Evolutionary conservation across 176 grass and related monocot species (phyloP).

Genomic region (Aegilops sharonensis): DNA sequence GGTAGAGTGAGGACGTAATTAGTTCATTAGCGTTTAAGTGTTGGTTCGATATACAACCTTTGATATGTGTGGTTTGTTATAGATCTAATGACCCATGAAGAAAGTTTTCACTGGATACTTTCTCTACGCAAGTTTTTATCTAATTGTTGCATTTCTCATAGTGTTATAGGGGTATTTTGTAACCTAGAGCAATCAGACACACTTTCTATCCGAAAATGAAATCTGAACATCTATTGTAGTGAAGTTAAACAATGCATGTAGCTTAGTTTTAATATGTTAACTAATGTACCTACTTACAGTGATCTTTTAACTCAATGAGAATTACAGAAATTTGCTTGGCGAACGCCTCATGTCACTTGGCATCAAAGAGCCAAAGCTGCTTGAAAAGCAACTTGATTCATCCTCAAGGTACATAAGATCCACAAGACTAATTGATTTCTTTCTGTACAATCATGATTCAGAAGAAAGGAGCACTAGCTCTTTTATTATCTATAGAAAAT

Average conservation of each 20-base stretch:
- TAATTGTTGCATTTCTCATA: too few species aligned
- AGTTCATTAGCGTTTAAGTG: too few species aligned
- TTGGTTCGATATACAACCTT: too few species aligned
- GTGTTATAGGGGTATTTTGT: too few species aligned
- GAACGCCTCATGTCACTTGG: constrained; percentile 57
- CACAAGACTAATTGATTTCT: constrained; percentile 50
- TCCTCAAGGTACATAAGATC: constrained; percentile 90
- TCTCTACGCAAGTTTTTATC: too few species aligned
- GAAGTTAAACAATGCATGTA: not conserved
- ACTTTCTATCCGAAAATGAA: not conserved
- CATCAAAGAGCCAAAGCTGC: constrained; percentile 71
- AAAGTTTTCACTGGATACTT: too few species aligned
- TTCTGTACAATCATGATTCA: not conserved
- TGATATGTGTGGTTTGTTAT: too few species aligned
- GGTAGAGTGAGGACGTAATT: too few species aligned
- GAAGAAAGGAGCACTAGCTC: not conserved
- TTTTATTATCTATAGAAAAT: too few species aligned
- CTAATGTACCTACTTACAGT: not conserved
- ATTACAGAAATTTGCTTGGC: constrained; percentile 84
- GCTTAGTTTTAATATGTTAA: not conserved
- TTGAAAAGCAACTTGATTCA: constrained; percentile 85
- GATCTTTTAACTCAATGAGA: not conserved
- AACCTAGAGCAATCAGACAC: too few species aligned
- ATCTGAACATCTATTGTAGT: not conserved
- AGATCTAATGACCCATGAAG: too few species aligned